Percentiles rank a stretch among this genome's conserved stretches.
Conservation (phyloP, 202 grass and related monocot genomes). For the Elaeis oleifera region DNA sequence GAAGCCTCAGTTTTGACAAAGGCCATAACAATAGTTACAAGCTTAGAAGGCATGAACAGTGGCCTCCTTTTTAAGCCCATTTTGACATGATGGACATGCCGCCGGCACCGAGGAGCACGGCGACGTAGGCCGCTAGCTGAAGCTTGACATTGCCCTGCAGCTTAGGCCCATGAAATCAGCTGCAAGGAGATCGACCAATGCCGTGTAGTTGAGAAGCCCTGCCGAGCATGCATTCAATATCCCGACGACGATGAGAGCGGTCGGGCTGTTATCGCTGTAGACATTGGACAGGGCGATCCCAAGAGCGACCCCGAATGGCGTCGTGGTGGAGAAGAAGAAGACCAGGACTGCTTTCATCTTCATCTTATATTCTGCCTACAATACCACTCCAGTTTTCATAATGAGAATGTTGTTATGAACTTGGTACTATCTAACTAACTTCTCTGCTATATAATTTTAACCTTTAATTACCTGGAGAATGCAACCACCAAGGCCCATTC, state of each 20-base stretch:
- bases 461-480: constrained; percentile 43
- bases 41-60: no score
- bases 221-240: constrained; percentile 59
- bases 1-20: no score
- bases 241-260: constrained; percentile 58
- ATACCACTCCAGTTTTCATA: not conserved
- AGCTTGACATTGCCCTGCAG: constrained; percentile 55
- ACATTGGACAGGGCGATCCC: constrained; percentile 61
- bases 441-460: no score
- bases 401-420: no score
- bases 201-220: constrained; percentile 76
- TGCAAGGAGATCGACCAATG: constrained; percentile 68
- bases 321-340: constrained; percentile 82
- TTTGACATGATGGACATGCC: constrained; percentile 85
- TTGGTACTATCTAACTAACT: no score
- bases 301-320: constrained; percentile 58
- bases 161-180: constrained; percentile 71
- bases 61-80: constrained; percentile 43
- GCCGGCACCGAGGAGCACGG: constrained; percentile 67
- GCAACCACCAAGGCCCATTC: constrained; percentile 83
- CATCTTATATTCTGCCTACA: constrained; percentile 45
- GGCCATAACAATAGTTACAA: no score
- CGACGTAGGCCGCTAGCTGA: constrained; percentile 35
- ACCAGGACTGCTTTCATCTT: constrained; percentile 49
- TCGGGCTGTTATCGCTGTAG: constrained; percentile 65